Conservation (phyloP, 2,329 filamentous ascomycete genomes). For the Trichophyton rubrum region DNA sequence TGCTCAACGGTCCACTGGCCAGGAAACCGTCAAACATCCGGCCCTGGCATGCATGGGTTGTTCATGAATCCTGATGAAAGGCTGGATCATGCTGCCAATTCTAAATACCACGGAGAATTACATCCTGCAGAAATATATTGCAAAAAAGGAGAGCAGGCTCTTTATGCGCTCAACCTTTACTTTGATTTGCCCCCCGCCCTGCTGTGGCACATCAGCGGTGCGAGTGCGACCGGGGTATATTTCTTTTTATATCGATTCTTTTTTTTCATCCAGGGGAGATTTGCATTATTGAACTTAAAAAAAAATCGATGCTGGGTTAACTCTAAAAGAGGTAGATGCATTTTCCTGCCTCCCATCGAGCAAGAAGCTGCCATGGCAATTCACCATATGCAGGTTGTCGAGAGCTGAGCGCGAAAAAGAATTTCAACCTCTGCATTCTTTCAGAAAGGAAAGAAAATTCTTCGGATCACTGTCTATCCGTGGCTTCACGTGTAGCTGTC, state of each 20-base stretch:
- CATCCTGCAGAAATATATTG: background rate
- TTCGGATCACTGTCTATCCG: background rate
- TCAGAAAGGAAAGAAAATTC: background rate
- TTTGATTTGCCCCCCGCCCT: background rate
- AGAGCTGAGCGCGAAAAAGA: background rate
- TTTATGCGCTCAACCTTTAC: background rate
- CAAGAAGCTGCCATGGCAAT: background rate
- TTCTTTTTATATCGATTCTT: background rate
- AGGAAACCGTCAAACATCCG: background rate
- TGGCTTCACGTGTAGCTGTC: background rate
- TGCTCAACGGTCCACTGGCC: background rate
- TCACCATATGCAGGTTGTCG: background rate
- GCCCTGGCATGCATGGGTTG: background rate
- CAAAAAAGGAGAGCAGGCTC: background rate
- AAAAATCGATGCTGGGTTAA: background rate
- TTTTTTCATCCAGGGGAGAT: background rate
- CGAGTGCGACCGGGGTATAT: background rate
- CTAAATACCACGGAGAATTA: background rate
- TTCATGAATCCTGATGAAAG: background rate
- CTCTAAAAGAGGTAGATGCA: background rate
- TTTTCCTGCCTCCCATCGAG: background rate
- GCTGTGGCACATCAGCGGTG: background rate
- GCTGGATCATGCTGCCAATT: background rate
- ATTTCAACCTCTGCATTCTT: background rate
- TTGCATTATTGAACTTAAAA: slow-evolving; percentile 3